phyloP scores from a whole-genome alignment of 768 basidiomycete genomes.

The Lactifluus echinatus region DNA sequence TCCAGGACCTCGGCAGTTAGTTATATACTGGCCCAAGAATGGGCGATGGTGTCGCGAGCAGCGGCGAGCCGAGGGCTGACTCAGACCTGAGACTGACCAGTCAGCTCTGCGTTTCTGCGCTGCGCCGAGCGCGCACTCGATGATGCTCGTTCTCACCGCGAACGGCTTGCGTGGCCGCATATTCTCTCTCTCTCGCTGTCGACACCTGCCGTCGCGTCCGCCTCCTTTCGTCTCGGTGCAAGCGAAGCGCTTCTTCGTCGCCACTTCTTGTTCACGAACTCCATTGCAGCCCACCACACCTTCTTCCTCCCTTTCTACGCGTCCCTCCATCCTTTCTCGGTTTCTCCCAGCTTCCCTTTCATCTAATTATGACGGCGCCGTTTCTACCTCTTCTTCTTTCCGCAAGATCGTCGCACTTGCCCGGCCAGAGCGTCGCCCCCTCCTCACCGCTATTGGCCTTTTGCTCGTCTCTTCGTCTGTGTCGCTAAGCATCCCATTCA shows the following conservation, averaged over 20 bases:
- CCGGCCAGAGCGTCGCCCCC: slow-evolving; percentile 69
- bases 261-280: neutral
- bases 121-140: no score
- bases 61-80: no score
- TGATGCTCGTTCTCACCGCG: no score
- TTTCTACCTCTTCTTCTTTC: slow-evolving; percentile 54
- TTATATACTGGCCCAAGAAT: no score
- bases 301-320: neutral
- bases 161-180: neutral
- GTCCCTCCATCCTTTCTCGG: slow-evolving; percentile 11
- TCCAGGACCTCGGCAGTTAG: no score
- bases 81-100: no score
- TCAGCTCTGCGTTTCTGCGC: no score
- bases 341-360: slow-evolving; percentile 5
- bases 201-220: neutral
- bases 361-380: slow-evolving; percentile 21
- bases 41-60: no score
- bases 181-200: neutral
- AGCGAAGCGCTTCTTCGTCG: neutral
- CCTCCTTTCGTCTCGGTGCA: neutral
- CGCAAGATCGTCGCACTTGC: slow-evolving; percentile 72
- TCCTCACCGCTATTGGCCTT: slow-evolving; percentile 67
- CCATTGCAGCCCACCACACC: neutral
- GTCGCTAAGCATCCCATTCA: slow-evolving; percentile 87
- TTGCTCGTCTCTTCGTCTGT: slow-evolving; percentile 84